Evolutionary conservation across 1,284 basidiomycete species (phyloP).

Genomic region (Sporisorium exsertum): DNA sequence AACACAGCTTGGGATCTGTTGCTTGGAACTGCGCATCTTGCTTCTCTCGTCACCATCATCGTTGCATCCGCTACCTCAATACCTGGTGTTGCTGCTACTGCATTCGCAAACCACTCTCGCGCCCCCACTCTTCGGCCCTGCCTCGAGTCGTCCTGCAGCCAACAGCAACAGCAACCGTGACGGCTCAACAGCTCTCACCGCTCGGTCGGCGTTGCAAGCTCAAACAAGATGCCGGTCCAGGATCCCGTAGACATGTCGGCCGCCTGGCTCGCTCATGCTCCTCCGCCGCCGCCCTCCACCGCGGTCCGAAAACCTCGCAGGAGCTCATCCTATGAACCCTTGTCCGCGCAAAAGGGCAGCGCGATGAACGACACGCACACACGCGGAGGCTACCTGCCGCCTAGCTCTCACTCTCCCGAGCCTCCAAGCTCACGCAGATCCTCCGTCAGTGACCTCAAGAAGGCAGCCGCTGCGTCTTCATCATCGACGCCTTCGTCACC

Average conservation of each 20-base stretch:
- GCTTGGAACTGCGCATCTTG: neutral
- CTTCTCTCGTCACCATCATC: slow-evolving; percentile 7
- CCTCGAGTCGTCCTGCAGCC: slow-evolving; percentile 4
- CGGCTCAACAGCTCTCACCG: too few species aligned
- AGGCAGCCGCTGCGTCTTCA: slow-evolving; percentile 17
- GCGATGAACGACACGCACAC: slow-evolving; percentile 42
- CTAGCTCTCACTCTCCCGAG: slow-evolving; percentile 56
- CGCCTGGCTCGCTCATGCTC: slow-evolving; percentile 59
- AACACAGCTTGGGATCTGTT: slow-evolving; percentile 1
- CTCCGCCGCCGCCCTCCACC: slow-evolving; percentile 49
- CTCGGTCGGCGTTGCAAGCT: neutral
- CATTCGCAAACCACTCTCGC: neutral
- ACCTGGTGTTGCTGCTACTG: neutral
- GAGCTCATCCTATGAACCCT: slow-evolving; percentile 47
- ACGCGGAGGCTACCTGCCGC: slow-evolving; percentile 51
- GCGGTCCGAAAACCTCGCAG: slow-evolving; percentile 37
- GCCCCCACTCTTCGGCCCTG: neutral
- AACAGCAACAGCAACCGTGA: neutral
- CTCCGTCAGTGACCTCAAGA: slow-evolving; percentile 28
- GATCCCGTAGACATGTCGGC: slow-evolving; percentile 46
- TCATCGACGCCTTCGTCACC: slow-evolving; percentile 25
- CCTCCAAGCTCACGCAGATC: slow-evolving; percentile 32
- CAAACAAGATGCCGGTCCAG: slow-evolving; percentile 32
- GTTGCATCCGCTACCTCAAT: neutral
- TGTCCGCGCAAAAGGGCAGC: slow-evolving; percentile 21